Evolutionary conservation across 345 rosid genomes (phyloP).

Genomic region (Durio zibethinus): DNA sequence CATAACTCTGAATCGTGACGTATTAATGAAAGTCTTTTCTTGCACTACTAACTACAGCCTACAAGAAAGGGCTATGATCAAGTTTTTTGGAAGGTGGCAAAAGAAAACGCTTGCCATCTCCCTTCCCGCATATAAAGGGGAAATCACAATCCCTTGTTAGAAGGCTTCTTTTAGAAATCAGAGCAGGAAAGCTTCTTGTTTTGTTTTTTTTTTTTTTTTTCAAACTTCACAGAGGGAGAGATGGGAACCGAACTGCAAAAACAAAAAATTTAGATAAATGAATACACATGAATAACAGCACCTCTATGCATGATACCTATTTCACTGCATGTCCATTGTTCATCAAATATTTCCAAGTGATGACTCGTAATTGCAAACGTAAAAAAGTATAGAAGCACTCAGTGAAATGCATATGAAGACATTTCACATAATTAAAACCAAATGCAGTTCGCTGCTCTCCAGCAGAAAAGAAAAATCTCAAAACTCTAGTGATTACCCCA

Average conservation of each 20-base stretch:
- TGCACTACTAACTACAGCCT: not conserved
- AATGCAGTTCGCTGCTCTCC: conserved; percentile 22
- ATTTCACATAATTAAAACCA: conserved; percentile 18
- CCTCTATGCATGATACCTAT: not conserved
- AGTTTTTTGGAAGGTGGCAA: not conserved
- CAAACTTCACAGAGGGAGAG: not conserved
- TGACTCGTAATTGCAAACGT: conserved; percentile 9
- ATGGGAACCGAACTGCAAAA: not conserved
- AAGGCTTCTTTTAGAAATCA: not conserved
- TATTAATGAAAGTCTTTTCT: not conserved
- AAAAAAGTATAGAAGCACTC: conserved; percentile 6
- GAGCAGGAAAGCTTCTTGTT: not conserved
- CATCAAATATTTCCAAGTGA: not conserved
- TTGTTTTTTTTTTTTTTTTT: not conserved
- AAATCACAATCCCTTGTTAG: not conserved
- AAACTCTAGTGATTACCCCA: conserved; percentile 10
- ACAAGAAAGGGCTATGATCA: not conserved
- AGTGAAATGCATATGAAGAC: conserved; percentile 9
- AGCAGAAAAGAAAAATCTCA: conserved; percentile 19
- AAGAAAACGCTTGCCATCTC: not conserved
- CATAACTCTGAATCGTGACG: not conserved
- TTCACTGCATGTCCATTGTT: not conserved
- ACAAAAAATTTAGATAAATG: not conserved
- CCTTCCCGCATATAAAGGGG: not conserved
- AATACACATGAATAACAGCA: not conserved